Percentiles rank a stretch among this genome's conserved stretches.
Evolutionary conservation across 2,329 filamentous ascomycete species (phyloP).

Genomic region (Cytospora mali): DNA sequence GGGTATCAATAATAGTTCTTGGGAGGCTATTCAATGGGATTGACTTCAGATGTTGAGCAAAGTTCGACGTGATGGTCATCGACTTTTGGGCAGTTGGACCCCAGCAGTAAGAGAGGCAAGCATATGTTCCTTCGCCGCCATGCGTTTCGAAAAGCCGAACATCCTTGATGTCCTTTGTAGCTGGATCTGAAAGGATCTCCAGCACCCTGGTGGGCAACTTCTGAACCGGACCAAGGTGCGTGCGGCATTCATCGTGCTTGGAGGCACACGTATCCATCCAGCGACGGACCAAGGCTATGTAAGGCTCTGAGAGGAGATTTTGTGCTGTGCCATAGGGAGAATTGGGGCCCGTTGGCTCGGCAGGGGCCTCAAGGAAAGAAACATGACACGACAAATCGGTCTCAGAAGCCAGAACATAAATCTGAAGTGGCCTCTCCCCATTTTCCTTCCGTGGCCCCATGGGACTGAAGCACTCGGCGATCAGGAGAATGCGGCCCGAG

Average conservation of each 20-base stretch:
- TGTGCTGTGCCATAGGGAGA: neutral
- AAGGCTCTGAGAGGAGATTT: neutral
- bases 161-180: neutral
- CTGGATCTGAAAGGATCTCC: neutral
- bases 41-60: neutral
- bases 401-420: too few relatives aligned
- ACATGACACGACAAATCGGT: neutral
- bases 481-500: neutral
- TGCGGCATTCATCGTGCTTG: neutral
- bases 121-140: neutral
- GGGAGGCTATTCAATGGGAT: constrained; percentile 7
- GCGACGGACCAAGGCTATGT: neutral
- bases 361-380: neutral
- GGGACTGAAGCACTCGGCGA: neutral
- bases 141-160: neutral
- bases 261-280: constrained; percentile 3
- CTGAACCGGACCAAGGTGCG: neutral
- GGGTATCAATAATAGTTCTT: neutral
- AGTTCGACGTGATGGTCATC: neutral
- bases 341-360: neutral
- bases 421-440: too few relatives aligned
- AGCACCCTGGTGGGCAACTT: constrained; percentile 3
- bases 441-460: neutral
- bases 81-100: neutral
- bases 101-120: constrained; percentile 16